Evolutionary conservation across 2,329 filamentous ascomycete genomes (phyloP), one percentile per base, ranked within the genome.

Genomic region (Xylaria sp.): DNA sequence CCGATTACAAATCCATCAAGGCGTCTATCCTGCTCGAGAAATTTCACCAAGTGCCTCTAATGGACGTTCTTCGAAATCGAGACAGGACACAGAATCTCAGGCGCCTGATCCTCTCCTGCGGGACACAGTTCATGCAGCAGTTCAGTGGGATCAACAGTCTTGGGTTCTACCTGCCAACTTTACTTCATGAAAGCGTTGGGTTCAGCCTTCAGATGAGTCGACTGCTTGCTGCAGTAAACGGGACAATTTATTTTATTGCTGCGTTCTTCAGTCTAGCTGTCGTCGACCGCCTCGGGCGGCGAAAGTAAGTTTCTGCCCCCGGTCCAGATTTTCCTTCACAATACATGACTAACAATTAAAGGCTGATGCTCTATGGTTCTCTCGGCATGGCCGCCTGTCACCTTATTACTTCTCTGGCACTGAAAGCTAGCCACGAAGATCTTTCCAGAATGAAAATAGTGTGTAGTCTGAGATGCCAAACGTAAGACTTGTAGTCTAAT

Each of bases 181-280:
- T 90, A 0, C 76, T 90, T 1, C 86, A 87, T 63, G 76, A 86
- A 55, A 87, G 82, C 7, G 86, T 90, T 8, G 87, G 87, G 0
- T 82, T 89, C 31, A 37, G 39, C 28, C 55, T 71, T n/a, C 66
- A 69, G 78, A 78, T 37, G 82, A 88, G 66, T 81, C 81, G 50
- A 82, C 78, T 90, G 0, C 80, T 90, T 20, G 84, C 88, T 1
- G 88, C 86, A 1, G 84, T 86, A 66, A 90, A 74, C 61, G 79
- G 78, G 51, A 83, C 81, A 0, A 71, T 82, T 5, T 83, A 84
- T 57, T 73, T 83, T 0, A 66, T 76, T 0, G 76, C 79, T 0
- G 81, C 80, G 0, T 80, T 82, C 39, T 75, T 76, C 10, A 81
- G 81, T 63, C 69, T 83, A 1, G 51, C 81, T n/a, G 73, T 83